Evolutionary conservation across 1,284 basidiomycete species (phyloP).

Genomic region (Neonothopanus nambi): DNA sequence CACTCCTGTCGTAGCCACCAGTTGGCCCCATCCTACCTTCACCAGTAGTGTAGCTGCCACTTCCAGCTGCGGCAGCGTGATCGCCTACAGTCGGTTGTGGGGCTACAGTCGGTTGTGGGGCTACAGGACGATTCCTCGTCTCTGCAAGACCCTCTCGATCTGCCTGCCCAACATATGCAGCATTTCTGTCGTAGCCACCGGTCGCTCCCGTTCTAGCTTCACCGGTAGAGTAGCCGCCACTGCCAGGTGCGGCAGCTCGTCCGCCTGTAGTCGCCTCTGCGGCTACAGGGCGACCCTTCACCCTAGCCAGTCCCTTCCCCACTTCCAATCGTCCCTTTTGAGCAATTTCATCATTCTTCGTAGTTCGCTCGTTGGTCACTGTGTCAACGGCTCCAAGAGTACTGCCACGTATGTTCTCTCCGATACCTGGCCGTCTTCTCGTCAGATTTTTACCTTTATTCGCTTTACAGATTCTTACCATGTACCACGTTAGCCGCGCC

Average conservation of each 20-base stretch:
- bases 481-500: slow-evolving; percentile 1
- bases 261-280: neutral
- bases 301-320: neutral
- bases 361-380: slow-evolving; percentile 2
- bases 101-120: no score
- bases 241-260: no score
- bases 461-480: neutral
- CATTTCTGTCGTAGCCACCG: no score
- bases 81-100: no score
- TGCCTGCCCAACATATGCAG: no score
- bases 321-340: slow-evolving; percentile 6
- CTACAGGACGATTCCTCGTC: no score
- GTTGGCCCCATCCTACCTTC: neutral
- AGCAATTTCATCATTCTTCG: slow-evolving; percentile 6
- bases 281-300: neutral
- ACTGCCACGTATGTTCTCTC: slow-evolving; percentile 32
- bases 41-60: neutral
- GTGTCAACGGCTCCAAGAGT: slow-evolving; percentile 28
- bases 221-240: no score
- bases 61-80: neutral
- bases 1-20: neutral
- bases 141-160: no score
- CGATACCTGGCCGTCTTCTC: slow-evolving; percentile 22
- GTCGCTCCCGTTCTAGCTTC: no score
- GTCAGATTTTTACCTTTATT: neutral